Conservation (phyloP, 2,329 filamentous ascomycete species). For the Exophiala sideris region DNA sequence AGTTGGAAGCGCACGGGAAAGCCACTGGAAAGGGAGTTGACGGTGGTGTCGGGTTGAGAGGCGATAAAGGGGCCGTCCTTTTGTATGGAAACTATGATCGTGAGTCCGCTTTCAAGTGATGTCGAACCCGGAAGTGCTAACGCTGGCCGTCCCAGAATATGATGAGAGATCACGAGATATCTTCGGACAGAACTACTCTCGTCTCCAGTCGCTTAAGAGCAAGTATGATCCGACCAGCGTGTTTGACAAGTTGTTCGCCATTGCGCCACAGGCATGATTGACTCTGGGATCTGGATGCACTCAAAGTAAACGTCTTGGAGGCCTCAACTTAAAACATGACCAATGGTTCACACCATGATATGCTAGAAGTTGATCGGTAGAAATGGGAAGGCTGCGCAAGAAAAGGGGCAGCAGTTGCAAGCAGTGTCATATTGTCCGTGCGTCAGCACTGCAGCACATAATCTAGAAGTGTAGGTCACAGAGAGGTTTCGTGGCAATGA, state of each 20-base stretch:
- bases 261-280: constrained; percentile 23
- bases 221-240: constrained; percentile 47
- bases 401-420: no score
- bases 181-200: constrained; percentile 44
- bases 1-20: constrained; percentile 21
- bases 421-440: no score
- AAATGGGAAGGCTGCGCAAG: no score
- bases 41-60: constrained; percentile 9
- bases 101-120: constrained; percentile 10
- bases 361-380: no score
- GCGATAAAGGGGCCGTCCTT: constrained; percentile 22
- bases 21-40: constrained; percentile 15
- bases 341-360: no score
- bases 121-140: neutral
- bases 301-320: no score
- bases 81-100: constrained; percentile 30
- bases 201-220: constrained; percentile 43
- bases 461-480: no score
- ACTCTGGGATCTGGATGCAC: no score
- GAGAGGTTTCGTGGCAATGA: no score
- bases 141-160: constrained; percentile 17
- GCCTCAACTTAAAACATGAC: no score
- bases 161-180: constrained; percentile 34
- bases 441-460: no score
- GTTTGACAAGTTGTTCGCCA: constrained; percentile 45